These are phyloP conservation scores for Anisodus acutangulus DNA, from an alignment of 257 asterid species.

Conservation along the genomic window DNA sequence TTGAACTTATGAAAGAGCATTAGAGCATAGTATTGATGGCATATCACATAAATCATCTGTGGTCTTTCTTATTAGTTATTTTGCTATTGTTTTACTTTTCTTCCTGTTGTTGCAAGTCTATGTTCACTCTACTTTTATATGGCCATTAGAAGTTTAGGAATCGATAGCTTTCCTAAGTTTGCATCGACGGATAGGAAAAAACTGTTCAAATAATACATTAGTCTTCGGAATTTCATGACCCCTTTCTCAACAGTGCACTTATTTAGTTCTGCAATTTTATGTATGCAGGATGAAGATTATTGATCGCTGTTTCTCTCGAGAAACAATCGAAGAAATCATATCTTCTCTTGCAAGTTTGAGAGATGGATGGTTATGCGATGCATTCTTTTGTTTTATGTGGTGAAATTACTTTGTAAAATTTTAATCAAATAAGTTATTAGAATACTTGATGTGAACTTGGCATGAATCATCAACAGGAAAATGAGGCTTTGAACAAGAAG, in stretches of 20 bases:
- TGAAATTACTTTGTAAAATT: neutral
- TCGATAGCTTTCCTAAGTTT: neutral
- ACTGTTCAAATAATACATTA: neutral
- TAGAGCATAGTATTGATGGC: neutral
- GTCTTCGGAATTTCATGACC: neutral
- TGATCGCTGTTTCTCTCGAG: conserved; percentile 66
- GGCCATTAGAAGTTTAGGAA: neutral
- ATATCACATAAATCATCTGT: neutral
- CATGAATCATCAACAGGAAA: conserved; percentile 53
- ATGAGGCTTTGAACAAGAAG: conserved; percentile 47
- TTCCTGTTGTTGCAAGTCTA: neutral
- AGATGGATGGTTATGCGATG: neutral
- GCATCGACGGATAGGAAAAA: neutral
- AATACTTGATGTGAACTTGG: conserved; percentile 5
- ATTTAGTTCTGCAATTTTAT: conserved; percentile 25
- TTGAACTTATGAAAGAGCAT: neutral
- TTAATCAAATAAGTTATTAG: neutral
- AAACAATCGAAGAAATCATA: conserved; percentile 80
- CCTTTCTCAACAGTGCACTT: neutral
- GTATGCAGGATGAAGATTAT: conserved; percentile 65
- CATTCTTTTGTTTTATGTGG: neutral
- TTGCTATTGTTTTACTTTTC: neutral
- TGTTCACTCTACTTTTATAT: neutral
- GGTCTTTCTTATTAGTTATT: neutral
- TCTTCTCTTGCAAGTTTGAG: conserved; percentile 62